Base-by-base conservation (phyloP, 352 stramenopile species). In the Globisporangium orthogonon region DNA sequence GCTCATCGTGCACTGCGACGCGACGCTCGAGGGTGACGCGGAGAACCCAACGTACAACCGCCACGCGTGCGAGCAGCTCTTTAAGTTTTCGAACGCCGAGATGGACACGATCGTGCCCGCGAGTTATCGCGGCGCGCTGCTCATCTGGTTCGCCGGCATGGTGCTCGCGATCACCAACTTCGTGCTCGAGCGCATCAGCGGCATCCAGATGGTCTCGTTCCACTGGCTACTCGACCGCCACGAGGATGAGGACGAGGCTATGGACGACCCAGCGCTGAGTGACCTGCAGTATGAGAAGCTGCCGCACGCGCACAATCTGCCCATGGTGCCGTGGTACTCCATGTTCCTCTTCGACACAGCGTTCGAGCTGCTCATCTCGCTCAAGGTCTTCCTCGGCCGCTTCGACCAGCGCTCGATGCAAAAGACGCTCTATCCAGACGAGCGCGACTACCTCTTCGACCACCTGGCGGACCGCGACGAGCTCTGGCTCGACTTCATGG, bases 251-350 rank as follows among this genome's bases (percentile, higher is more conserved):
- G 71, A 86, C 18, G 74, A 82, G 35, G 76, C 23, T 23, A 23
- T 23, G 23, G 23, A 23, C 6, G 33, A 85, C 15, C 68, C 72
- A 13, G 57, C 18, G 45, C 45, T 50, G n/a, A 11, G 68, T 9
- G 69, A 86, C 30, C 67, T 74, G 30, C 57, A 70, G 5, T 73
- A 84, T 39, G 80, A 91, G 59, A 85, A 76, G 15, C 63, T 92
- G 0, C 78, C 83, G 23, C 72, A 76, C 2, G 75, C 86, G 14
- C 82, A 92, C 52, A 82, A 86, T n/a, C 50, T 96, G 17, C 66
- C 85, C 14, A 98, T 98, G 92, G 90, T 97, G 6, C 83, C 89
- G 40, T 98, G 92, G 92, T 97, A 97, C 67, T 97, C 90, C n/a
- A 87, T 96, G 65, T 87, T 97, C 50, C 61, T 97, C 13, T 93